A percentile compares a stretch with the other conserved stretches of the same genome.
Conservation (phyloP, 768 basidiomycete species). For the Kwoniella pini region DNA sequence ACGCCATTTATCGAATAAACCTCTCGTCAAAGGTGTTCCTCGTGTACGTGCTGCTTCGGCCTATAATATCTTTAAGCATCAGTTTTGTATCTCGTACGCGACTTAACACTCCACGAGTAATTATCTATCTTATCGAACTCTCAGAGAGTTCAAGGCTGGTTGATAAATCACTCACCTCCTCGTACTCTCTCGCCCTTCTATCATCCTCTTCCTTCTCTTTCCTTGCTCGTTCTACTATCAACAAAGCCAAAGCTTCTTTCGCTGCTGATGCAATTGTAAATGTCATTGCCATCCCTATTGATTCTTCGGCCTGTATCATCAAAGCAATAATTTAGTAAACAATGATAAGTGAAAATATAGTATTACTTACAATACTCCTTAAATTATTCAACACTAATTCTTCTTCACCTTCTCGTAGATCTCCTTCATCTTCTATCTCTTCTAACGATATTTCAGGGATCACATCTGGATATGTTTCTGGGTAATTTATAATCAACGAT, state of each 20-base stretch:
- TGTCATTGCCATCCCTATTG: constrained; percentile 82
- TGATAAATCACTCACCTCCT: constrained; percentile 60
- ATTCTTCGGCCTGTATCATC: constrained; percentile 46
- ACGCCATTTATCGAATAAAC: constrained; percentile 81
- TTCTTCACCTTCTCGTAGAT: constrained; percentile 60
- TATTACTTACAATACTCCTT: constrained; percentile 59
- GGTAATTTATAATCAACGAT: constrained; percentile 72
- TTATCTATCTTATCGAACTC: too few species aligned
- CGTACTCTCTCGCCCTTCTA: constrained; percentile 70
- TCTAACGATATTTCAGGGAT: constrained; percentile 73
- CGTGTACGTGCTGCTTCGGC: constrained; percentile 82
- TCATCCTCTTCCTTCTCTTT: constrained; percentile 68
- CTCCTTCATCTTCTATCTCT: constrained; percentile 63
- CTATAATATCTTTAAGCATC: constrained; percentile 57
- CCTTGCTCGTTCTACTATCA: constrained; percentile 65
- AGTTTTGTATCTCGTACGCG: too few species aligned
- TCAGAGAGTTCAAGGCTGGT: background rate
- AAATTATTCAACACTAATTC: constrained; percentile 64
- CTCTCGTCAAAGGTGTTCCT: constrained; percentile 86
- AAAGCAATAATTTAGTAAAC: background rate
- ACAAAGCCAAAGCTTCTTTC: constrained; percentile 68
- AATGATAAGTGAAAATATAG: background rate
- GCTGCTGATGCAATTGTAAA: constrained; percentile 88
- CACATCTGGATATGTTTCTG: constrained; percentile 78
- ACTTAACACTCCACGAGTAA: too few species aligned